Evolutionary conservation across 305 asterid genomes (phyloP), one percentile per base, ranked within the genome.

Genomic region (Solanum aculeatissimum): DNA sequence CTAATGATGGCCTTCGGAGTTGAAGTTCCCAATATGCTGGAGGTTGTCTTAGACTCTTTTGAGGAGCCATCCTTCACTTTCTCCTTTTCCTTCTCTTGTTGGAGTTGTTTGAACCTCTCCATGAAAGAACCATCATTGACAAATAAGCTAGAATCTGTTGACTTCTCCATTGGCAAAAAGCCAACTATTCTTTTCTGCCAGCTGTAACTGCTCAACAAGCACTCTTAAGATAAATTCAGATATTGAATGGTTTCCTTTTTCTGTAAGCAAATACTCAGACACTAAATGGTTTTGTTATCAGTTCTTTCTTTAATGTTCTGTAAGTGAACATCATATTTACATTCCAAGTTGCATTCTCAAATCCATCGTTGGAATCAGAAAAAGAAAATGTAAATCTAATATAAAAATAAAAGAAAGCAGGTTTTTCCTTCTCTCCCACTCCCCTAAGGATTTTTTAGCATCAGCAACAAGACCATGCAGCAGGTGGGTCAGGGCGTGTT

Each of bases 91-190:
- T 92, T 87, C 90, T 92, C 90, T 86, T 92, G 91, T 84, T 95
- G 97, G 88, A 94, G 94, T 90, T 93, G 93, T 89, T 93, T 95
- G 91, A 95, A 95, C 90, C 93, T 94, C 97, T 93, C 98, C 98
- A 94, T 88, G 90, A 94, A 95, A 72, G 98, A 95, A 63, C 98
- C 98, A 87, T 95, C 98, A 84, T 95, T 95, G 85, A 89, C 95
- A 91, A 94, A 93, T 81, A 95, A 88, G 88, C 94, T 88, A 78
- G 88, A 85, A 89, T 89, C 91, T 84, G 71, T 87, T 84, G 84
- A 85, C 88, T 92, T 94, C 91, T 93, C 96, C 98, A 95, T 95
- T 82, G 84, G 85, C 75, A 77, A 85, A 83, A 78, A 55, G 75
- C 84, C 92, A 75, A 85, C 74, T 88, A 74, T 86, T 87, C 68